Evolutionary conservation across 257 asterid genomes (phyloP).

Genomic region (Solanum medicagineum): DNA sequence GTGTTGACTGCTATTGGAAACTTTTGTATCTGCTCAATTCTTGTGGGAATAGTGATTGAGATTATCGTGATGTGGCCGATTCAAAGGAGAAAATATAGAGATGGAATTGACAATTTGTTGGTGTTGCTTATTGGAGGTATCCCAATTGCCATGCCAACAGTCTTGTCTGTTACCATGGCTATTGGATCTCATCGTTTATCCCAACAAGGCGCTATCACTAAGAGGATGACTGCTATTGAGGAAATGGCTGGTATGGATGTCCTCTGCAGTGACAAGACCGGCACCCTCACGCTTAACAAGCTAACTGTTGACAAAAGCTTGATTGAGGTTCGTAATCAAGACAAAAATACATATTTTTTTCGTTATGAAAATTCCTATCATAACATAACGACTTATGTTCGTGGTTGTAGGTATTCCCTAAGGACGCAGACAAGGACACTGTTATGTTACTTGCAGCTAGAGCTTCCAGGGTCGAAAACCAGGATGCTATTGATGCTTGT

Average conservation of each 20-base stretch:
- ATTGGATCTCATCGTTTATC: slow-evolving; percentile 13
- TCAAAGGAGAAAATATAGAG: no score
- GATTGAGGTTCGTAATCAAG: slow-evolving; percentile 34
- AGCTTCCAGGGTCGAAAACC: slow-evolving; percentile 70
- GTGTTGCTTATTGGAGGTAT: no score
- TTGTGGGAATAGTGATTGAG: slow-evolving; percentile 3
- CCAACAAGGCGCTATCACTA: slow-evolving; percentile 80
- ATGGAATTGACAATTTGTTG: no score
- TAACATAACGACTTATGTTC: neutral
- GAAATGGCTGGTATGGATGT: slow-evolving; percentile 11
- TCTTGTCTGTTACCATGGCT: no score
- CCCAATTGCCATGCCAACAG: no score
- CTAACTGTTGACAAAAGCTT: slow-evolving; percentile 58
- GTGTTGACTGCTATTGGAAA: slow-evolving; percentile 73
- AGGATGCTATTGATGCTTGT: slow-evolving; percentile 72
- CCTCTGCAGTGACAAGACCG: slow-evolving; percentile 83
- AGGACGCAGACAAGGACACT: slow-evolving; percentile 26
- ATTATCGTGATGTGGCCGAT: no score
- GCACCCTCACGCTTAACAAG: slow-evolving; percentile 73
- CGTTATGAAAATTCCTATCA: neutral
- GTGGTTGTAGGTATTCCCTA: slow-evolving; percentile 21
- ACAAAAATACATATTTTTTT: neutral
- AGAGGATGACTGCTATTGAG: slow-evolving; percentile 89
- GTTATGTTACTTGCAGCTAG: slow-evolving; percentile 44
- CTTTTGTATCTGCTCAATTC: slow-evolving; percentile 72